These are phyloP conservation scores for Alternaria burnsii DNA, from an alignment of 2,329 filamentous ascomycete genomes.

Conservation along the genomic window DNA sequence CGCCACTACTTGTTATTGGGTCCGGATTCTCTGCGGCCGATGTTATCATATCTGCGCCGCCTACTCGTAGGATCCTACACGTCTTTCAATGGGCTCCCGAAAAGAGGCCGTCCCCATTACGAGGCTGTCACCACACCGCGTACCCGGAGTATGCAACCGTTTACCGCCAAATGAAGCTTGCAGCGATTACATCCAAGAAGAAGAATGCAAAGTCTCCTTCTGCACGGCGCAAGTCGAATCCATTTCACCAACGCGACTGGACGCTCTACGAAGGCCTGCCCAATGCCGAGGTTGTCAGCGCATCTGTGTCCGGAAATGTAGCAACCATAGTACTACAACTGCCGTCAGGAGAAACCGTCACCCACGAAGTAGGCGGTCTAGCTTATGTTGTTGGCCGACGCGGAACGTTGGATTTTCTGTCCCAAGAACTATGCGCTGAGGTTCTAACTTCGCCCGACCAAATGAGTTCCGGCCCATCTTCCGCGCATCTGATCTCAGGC, in stretches of 20 bases:
- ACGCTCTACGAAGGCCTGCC: conserved; percentile 64
- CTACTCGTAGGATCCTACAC: conserved; percentile 64
- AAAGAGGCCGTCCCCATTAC: conserved; percentile 63
- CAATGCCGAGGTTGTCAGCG: conserved; percentile 61
- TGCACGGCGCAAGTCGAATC: conserved; percentile 49
- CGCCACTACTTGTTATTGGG: conserved; percentile 65
- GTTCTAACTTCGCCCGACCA: conserved; percentile 48
- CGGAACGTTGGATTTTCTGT: conserved; percentile 63
- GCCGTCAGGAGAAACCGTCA: conserved; percentile 54
- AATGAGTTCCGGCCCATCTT: neutral
- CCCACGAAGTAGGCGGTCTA: conserved; percentile 58
- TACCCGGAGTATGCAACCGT: conserved; percentile 70
- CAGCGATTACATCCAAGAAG: conserved; percentile 42
- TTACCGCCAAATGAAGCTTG: conserved; percentile 68
- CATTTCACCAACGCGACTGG: conserved; percentile 60
- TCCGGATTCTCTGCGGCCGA: conserved; percentile 71
- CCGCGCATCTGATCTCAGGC: conserved; percentile 55
- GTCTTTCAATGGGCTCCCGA: conserved; percentile 68
- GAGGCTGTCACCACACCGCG: conserved; percentile 66
- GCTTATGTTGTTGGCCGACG: conserved; percentile 66
- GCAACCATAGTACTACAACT: conserved; percentile 55
- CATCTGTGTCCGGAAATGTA: conserved; percentile 22
- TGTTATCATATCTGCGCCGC: conserved; percentile 64
- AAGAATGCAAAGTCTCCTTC: conserved; percentile 33
- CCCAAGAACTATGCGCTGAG: conserved; percentile 56